Base-by-base conservation (phyloP, 2,329 filamentous ascomycete genomes). In the Aspergillus eucalypticola region DNA sequence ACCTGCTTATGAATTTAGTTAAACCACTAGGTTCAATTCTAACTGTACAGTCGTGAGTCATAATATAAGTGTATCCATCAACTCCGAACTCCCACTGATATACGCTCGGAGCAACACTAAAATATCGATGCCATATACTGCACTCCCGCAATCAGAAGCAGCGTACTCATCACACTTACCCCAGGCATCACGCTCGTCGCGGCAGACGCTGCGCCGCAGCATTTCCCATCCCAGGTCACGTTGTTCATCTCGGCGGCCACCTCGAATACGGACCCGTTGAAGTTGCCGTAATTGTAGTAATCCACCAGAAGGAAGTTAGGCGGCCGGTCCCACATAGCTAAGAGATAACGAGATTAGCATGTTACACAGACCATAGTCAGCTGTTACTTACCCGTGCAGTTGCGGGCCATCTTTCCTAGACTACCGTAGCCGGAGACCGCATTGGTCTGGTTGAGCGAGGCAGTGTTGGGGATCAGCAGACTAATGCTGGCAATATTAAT, bases 221-320 rank as follows among this genome's bases (percentile, higher is more conserved):
- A 79, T 15, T 72, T 68, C 15, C 74, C 67, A 52, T 76, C 81
- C 71, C 91, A 93, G 0, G 84, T 88, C 50, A 95, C 90, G 61
- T 88, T 87, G 74, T 94, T 95, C 66, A 86, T 84, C 60, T 77
- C 71, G 0, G 89, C 89, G 0, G 88, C 89, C 19, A 90, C 88
- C 70, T 89, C 83, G 69, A 96, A 96, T 8, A 95, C 90, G 3
- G 89, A 90, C 2, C 91, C 91, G 3, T 83, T 81, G 78, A 82
- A 83, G 38, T 78, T 81, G 29, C 90, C 90, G 61, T 82, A 81
- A 73, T 95, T 92, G 77, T 95, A 96, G 75, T 91, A 95, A 73
- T 96, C 91, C 25, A 95, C 90, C 56, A 95, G 87, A 53, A 96
- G 80, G 70, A 92, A 87, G 69, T 89, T 94, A 2, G 91, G 92